Percentiles rank a stretch among this genome's conserved stretches.
Evolutionary conservation across 345 rosid species (phyloP).

Genomic region (Reutealis trisperma): DNA sequence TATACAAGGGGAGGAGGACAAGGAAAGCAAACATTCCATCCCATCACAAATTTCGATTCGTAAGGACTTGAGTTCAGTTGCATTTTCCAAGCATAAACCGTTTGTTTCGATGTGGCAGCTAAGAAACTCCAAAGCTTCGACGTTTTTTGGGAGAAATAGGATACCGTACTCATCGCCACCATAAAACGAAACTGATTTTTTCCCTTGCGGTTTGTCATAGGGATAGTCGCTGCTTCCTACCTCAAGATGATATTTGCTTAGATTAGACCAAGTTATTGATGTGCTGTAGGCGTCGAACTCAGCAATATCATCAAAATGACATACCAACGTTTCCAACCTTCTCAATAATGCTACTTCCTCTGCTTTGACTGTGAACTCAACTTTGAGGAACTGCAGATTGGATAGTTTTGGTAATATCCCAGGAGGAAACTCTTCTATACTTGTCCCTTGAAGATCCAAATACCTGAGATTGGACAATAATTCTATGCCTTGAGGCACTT

Average conservation of each 20-base stretch:
- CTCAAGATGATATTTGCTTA: fast-evolving
- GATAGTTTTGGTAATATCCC: conserved; percentile 14
- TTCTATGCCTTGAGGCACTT: conserved; percentile 27
- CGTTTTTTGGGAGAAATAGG: neutral
- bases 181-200: no score
- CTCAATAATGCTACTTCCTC: conserved; percentile 12
- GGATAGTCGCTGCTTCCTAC: no score
- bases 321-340: conserved; percentile 1
- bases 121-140: neutral
- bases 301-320: neutral
- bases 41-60: neutral
- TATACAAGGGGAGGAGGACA: neutral
- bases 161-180: no score
- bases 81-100: neutral
- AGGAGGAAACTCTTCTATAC: neutral
- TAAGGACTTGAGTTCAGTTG: neutral
- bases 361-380: neutral
- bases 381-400: neutral
- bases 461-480: conserved; percentile 22
- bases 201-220: no score
- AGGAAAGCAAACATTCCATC: neutral
- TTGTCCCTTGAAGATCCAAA: neutral
- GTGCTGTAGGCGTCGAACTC: fast-evolving
- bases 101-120: neutral
- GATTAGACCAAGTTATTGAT: neutral